These are phyloP conservation scores for Bonia amplexicaulis DNA, from an alignment of 176 grass and related monocot species.

Conservation along the genomic window DNA sequence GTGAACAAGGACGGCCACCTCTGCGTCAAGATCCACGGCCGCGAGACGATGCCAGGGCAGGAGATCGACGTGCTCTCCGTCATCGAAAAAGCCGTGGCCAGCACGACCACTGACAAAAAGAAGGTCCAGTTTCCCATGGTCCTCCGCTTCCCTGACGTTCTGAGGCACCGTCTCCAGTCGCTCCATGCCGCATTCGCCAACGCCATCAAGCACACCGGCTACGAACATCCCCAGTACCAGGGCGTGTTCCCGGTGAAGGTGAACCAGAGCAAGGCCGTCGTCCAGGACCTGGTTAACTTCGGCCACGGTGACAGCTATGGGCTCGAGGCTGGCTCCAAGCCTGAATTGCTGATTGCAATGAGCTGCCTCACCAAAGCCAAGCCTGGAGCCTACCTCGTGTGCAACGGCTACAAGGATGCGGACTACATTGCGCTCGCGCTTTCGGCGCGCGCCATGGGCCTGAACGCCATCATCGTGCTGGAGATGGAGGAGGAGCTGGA, in stretches of 20 bases:
- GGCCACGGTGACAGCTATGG: neutral
- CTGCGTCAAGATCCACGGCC: conserved; percentile 5
- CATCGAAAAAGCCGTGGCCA: neutral
- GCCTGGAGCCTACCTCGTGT: conserved; percentile 6
- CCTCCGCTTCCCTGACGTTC: conserved; percentile 33
- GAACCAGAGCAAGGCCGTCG: conserved; percentile 19
- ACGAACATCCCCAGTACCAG: neutral
- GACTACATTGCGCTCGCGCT: conserved; percentile 22
- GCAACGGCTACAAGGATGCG: conserved; percentile 35
- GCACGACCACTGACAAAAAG: neutral
- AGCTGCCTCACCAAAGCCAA: neutral
- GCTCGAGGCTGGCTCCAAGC: conserved; percentile 34
- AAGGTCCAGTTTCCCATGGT: conserved; percentile 20
- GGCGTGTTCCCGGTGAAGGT: conserved; percentile 33
- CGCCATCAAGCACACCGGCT: neutral
- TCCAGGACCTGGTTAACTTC: conserved; percentile 1
- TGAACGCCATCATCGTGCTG: conserved; percentile 29
- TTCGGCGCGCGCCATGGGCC: neutral
- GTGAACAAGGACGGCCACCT: conserved; percentile 22
- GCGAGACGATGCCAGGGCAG: neutral
- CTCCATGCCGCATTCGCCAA: conserved; percentile 12
- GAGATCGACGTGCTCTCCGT: conserved; percentile 21
- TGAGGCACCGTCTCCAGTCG: conserved; percentile 9
- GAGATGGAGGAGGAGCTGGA: conserved; percentile 36
- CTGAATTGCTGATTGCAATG: conserved; percentile 21